A percentile compares a stretch with the other conserved stretches of the same genome.
Evolutionary conservation across 805 yeast genomes (phyloP).

Genomic region (Candida nitratophila): DNA sequence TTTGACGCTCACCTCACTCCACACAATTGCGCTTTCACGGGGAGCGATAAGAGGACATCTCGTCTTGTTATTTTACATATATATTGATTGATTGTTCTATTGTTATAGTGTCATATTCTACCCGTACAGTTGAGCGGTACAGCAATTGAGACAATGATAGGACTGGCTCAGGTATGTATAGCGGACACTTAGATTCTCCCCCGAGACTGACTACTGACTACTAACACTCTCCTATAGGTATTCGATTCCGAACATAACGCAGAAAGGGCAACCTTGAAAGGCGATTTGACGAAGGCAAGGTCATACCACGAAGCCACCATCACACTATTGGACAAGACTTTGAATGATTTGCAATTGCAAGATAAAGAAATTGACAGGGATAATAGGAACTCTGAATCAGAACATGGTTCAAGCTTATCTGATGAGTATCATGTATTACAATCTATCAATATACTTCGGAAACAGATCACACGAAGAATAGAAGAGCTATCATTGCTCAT

Average conservation of each 20-base stretch:
- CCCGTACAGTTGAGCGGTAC: no score
- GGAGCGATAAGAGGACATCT: no score
- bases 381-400: conserved; percentile 2
- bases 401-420: conserved; percentile 1
- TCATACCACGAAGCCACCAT: conserved; percentile 31
- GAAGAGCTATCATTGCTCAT: conserved; percentile 11
- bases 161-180: conserved; percentile 21
- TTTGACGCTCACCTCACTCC: no score
- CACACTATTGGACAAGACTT: conserved; percentile 20
- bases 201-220: background rate
- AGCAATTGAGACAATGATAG: conserved; percentile 9
- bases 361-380: background rate
- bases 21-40: no score
- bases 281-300: conserved; percentile 36
- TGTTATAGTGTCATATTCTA: no score
- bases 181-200: background rate
- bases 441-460: conserved; percentile 14
- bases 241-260: conserved; percentile 47
- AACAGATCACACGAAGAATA: conserved; percentile 18
- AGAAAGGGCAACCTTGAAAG: conserved; percentile 37
- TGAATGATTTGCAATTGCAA: conserved; percentile 1
- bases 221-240: conserved; percentile 24
- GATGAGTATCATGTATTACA: conserved; percentile 16
- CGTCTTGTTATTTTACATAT: no score
- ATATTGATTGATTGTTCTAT: no score